Conservation (phyloP, 768 basidiomycete species). For the Ramaria sp. region DNA sequence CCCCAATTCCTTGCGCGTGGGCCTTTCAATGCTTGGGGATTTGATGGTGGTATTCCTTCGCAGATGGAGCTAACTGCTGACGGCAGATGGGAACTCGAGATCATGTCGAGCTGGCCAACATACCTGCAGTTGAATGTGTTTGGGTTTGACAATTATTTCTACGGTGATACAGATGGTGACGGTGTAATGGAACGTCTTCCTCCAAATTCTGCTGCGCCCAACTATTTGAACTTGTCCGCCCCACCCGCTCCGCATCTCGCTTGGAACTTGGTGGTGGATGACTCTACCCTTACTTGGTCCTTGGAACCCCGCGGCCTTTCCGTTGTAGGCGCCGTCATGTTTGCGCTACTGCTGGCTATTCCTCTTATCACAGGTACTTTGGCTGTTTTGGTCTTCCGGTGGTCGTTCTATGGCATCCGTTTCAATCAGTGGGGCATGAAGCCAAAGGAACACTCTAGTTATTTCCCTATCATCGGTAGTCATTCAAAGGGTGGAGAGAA, state of each 20-base stretch:
- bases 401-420: slow-evolving; percentile 92
- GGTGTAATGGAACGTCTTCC: slow-evolving; percentile 85
- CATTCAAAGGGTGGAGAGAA: slow-evolving; percentile 60
- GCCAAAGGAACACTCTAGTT: slow-evolving; percentile 60
- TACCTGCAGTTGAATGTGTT: slow-evolving; percentile 86
- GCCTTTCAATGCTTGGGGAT: slow-evolving; percentile 88
- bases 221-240: slow-evolving; percentile 85
- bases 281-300: slow-evolving; percentile 64
- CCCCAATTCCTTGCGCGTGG: slow-evolving; percentile 85
- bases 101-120: slow-evolving; percentile 86
- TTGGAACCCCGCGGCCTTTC: slow-evolving; percentile 76
- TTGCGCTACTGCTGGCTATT: slow-evolving; percentile 67
- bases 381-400: slow-evolving; percentile 84
- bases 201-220: slow-evolving; percentile 75
- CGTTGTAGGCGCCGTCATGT: slow-evolving; percentile 77
- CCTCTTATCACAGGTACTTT: slow-evolving; percentile 77
- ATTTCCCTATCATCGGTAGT: slow-evolving; percentile 78
- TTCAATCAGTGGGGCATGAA: slow-evolving; percentile 88
- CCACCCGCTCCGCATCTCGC: slow-evolving; percentile 82
- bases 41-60: slow-evolving; percentile 68
- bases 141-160: slow-evolving; percentile 86
- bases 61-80: slow-evolving; percentile 54
- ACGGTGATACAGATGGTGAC: slow-evolving; percentile 82
- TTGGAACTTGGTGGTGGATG: slow-evolving; percentile 77
- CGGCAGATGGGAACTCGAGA: slow-evolving; percentile 73